Evolutionary conservation across 305 asterid genomes (phyloP).

Genomic region (Coffea humblotiana): DNA sequence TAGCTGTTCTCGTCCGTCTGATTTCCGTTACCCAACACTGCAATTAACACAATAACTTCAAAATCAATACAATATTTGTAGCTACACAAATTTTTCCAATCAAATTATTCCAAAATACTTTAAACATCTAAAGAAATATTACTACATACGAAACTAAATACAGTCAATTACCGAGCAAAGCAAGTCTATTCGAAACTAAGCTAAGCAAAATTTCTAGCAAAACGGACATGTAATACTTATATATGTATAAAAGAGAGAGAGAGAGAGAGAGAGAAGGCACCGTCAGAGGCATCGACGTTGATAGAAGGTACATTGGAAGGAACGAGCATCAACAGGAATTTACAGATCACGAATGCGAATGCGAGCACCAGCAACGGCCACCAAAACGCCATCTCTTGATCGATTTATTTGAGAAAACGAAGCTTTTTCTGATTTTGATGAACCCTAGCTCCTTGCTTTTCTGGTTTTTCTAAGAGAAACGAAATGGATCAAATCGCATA

Average conservation of each 20-base stretch:
- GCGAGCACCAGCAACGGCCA: constrained; percentile 74
- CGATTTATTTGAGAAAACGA: constrained; percentile 13
- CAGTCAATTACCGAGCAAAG: too few relatives aligned
- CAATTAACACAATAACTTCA: constrained; percentile 25
- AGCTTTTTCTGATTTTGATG: background rate
- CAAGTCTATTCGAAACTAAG: background rate
- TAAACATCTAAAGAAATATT: background rate
- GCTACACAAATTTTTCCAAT: background rate
- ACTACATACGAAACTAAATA: background rate
- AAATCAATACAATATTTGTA: background rate
- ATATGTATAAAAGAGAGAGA: background rate
- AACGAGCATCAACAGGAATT: constrained; percentile 74
- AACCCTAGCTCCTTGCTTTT: constrained; percentile 3
- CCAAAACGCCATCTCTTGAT: constrained; percentile 81
- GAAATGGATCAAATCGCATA: background rate
- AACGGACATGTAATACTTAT: background rate
- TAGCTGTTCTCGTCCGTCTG: constrained; percentile 86
- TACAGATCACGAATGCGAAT: constrained; percentile 80
- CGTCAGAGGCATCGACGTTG: constrained; percentile 89
- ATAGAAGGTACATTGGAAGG: constrained; percentile 90
- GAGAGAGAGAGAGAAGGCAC: constrained; percentile 29
- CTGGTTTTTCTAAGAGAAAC: background rate
- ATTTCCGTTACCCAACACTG: constrained; percentile 89
- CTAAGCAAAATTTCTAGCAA: background rate
- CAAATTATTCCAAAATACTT: background rate